These are phyloP conservation scores for Ceratobasidium sp. DNA, from an alignment of 1,284 basidiomycete species.

Conservation along the genomic window DNA sequence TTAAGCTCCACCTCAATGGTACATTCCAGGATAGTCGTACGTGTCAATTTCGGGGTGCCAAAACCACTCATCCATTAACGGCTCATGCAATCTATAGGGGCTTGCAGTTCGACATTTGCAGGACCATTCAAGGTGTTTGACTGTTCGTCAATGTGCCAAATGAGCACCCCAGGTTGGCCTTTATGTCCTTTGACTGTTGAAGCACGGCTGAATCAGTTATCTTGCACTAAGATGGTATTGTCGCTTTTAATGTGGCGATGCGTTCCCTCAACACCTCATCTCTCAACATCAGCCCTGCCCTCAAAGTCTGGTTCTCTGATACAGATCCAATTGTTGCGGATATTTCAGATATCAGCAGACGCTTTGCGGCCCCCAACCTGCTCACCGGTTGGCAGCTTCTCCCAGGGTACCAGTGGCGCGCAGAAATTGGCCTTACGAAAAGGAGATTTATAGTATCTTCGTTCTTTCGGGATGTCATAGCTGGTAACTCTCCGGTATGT, in stretches of 20 bases:
- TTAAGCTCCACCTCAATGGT: constrained; percentile 2
- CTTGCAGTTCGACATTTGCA: background rate
- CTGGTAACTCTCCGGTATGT: background rate
- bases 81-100: background rate
- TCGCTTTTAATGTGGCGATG: constrained; percentile 4
- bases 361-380: constrained; percentile 10
- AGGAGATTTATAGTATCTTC: constrained; percentile 15
- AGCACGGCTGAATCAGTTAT: background rate
- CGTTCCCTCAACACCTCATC: background rate
- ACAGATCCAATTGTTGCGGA: background rate
- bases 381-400: constrained; percentile 7
- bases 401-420: constrained; percentile 16
- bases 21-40: background rate
- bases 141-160: constrained; percentile 16
- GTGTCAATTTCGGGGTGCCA: too few species aligned
- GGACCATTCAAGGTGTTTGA: constrained; percentile 23
- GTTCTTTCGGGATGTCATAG: constrained; percentile 6
- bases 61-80: too few species aligned
- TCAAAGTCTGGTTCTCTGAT: constrained; percentile 18
- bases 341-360: constrained; percentile 13
- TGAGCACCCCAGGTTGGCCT: background rate
- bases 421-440: constrained; percentile 15
- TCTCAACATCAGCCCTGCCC: background rate
- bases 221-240: background rate
- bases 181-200: too few species aligned